These are phyloP conservation scores for Lactarius quietus DNA, from an alignment of 768 basidiomycete species.

Conservation along the genomic window DNA sequence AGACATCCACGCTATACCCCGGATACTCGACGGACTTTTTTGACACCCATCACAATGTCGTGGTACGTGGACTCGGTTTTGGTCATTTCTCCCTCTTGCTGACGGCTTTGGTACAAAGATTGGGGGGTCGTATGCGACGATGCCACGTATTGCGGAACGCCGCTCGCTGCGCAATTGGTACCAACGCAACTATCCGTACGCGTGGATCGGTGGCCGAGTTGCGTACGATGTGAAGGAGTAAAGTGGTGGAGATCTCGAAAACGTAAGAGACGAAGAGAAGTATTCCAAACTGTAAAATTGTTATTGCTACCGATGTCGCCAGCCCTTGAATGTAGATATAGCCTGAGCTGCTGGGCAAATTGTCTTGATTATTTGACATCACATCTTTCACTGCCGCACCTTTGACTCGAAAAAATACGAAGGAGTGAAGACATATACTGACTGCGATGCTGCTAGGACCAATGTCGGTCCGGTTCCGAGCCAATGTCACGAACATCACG, in stretches of 20 bases:
- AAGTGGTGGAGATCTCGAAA: neutral
- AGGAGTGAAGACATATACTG: too few species aligned
- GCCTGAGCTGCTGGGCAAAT: neutral
- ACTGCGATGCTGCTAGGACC: too few species aligned
- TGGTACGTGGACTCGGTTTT: slow-evolving; percentile 51
- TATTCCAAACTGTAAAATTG: neutral
- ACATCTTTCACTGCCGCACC: neutral
- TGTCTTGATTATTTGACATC: neutral
- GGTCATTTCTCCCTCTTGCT: slow-evolving; percentile 1
- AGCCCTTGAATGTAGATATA: neutral
- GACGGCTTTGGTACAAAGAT: slow-evolving; percentile 46
- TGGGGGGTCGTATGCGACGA: slow-evolving; percentile 86
- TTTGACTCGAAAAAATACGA: too few species aligned
- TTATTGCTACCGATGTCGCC: neutral
- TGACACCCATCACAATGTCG: slow-evolving; percentile 80
- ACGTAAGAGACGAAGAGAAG: neutral
- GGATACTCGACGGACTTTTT: slow-evolving; percentile 93
- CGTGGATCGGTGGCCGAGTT: slow-evolving; percentile 78
- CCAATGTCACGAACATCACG: too few species aligned
- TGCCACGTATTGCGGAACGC: slow-evolving; percentile 76
- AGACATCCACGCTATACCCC: slow-evolving; percentile 76
- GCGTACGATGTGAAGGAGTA: slow-evolving; percentile 44
- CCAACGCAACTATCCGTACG: slow-evolving; percentile 85
- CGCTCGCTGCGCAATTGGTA: slow-evolving; percentile 86
- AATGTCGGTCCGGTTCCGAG: too few species aligned